Evolutionary conservation across 164 flowering plant species (phyloP).

Genomic region (Platanus orientalis): DNA sequence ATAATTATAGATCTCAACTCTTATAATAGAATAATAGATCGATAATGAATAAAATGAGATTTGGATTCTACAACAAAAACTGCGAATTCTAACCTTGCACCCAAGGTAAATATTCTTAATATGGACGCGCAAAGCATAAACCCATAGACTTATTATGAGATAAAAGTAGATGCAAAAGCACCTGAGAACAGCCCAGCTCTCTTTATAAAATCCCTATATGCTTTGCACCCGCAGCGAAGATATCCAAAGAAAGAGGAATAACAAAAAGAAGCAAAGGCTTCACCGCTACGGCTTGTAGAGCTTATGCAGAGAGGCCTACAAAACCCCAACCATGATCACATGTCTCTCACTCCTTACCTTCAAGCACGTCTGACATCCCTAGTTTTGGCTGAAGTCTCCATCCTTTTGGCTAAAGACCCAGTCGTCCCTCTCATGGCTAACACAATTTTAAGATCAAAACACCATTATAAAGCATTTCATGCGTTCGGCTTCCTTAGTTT

Average conservation of each 20-base stretch:
- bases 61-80: no score
- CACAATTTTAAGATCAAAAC: not conserved
- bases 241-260: constrained; percentile 23
- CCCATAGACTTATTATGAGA: constrained; percentile 2
- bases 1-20: no score
- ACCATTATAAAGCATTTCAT: constrained; percentile 8
- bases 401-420: not conserved
- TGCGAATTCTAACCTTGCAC: no score
- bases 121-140: constrained; percentile 49
- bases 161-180: constrained; percentile 14
- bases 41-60: no score
- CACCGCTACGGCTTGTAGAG: constrained; percentile 36
- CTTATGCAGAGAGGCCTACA: constrained; percentile 31
- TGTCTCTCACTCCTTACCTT: not conserved
- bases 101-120: no score
- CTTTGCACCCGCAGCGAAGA: constrained; percentile 51
- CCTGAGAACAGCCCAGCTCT: not conserved
- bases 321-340: constrained; percentile 19
- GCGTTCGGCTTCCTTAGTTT: constrained; percentile 32
- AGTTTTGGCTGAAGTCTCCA: not conserved
- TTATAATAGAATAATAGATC: no score
- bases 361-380: not conserved
- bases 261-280: constrained; percentile 39
- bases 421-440: not conserved
- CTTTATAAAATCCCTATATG: constrained; percentile 25